phyloP scores from a whole-genome alignment of 495 filamentous ascomycete species.

The Schizothecium vesticola region DNA sequence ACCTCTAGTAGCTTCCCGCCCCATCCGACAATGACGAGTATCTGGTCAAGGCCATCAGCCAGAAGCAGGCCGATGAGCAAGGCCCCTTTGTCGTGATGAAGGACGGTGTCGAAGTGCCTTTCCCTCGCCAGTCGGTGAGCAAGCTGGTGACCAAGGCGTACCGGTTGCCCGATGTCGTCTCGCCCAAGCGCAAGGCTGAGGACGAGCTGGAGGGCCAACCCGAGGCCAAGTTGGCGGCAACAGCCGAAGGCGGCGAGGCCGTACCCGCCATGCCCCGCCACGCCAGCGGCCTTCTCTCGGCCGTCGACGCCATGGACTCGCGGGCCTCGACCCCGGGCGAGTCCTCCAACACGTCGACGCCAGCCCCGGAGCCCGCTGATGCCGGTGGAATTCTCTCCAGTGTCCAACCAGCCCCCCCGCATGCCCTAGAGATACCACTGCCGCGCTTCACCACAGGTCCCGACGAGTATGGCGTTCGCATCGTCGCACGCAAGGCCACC shows the following conservation, averaged over 20 bases:
- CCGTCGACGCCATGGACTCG: slow-evolving; percentile 34
- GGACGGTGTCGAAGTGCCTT: slow-evolving; percentile 34
- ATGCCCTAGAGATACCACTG: slow-evolving; percentile 29
- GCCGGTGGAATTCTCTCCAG: slow-evolving; percentile 15
- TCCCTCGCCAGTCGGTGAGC: slow-evolving; percentile 20
- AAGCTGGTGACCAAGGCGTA: slow-evolving; percentile 25
- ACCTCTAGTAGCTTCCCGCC: slow-evolving; percentile 27
- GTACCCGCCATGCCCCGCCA: slow-evolving; percentile 31
- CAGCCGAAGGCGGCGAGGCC: slow-evolving; percentile 22
- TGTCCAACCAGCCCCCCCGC: slow-evolving; percentile 13
- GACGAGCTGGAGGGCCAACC: slow-evolving; percentile 38
- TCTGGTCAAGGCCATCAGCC: slow-evolving; percentile 27
- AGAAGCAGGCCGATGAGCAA: slow-evolving; percentile 29
- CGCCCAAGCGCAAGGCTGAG: slow-evolving; percentile 36
- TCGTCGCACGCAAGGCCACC: slow-evolving; percentile 27
- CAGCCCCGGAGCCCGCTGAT: slow-evolving; percentile 24
- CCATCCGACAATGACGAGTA: slow-evolving; percentile 23
- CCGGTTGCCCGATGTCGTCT: slow-evolving; percentile 19
- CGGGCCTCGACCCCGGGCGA: slow-evolving; percentile 22
- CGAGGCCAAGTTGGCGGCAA: slow-evolving; percentile 30
- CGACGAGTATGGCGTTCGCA: slow-evolving; percentile 38
- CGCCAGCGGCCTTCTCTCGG: slow-evolving; percentile 38
- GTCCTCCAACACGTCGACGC: slow-evolving; percentile 36
- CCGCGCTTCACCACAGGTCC: slow-evolving; percentile 34
- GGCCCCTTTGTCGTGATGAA: slow-evolving; percentile 21